These are phyloP conservation scores for Pontederia paniculata DNA, from an alignment of 176 grass and related monocot species.

Conservation along the genomic window DNA sequence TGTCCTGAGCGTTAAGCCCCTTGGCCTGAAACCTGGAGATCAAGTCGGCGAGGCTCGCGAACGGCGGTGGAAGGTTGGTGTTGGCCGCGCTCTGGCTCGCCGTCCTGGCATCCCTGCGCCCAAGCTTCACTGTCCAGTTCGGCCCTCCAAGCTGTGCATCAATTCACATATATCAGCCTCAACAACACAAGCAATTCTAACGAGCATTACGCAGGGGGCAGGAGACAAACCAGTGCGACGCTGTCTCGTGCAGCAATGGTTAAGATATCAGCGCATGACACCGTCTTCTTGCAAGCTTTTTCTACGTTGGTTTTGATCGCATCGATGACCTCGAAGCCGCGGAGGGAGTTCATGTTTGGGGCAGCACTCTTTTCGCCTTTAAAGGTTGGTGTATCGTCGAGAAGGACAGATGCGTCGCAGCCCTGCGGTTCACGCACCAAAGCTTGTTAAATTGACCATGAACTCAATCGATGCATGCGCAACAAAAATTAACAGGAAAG, in stretches of 20 bases:
- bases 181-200: no score
- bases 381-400: background rate
- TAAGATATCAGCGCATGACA: constrained; percentile 12
- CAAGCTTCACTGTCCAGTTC: constrained; percentile 35
- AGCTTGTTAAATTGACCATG: background rate
- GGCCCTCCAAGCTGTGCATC: constrained; percentile 37
- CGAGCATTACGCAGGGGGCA: no score
- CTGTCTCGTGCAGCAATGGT: background rate
- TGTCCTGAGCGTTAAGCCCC: constrained; percentile 41
- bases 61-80: constrained; percentile 30
- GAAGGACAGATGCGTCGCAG: constrained; percentile 6
- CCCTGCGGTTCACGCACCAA: background rate
- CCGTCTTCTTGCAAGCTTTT: constrained; percentile 1
- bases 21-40: constrained; percentile 32
- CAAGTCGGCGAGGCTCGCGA: constrained; percentile 27
- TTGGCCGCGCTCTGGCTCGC: constrained; percentile 44
- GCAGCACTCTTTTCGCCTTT: background rate
- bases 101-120: constrained; percentile 44
- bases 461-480: no score
- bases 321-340: constrained; percentile 10
- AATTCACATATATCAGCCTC: no score
- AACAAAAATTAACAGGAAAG: background rate
- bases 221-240: background rate
- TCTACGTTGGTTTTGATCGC: constrained; percentile 6
- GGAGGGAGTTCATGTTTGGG: background rate